phyloP scores from a whole-genome alignment of 2,329 filamentous ascomycete species.

The Pseudocercospora fijiensis region DNA sequence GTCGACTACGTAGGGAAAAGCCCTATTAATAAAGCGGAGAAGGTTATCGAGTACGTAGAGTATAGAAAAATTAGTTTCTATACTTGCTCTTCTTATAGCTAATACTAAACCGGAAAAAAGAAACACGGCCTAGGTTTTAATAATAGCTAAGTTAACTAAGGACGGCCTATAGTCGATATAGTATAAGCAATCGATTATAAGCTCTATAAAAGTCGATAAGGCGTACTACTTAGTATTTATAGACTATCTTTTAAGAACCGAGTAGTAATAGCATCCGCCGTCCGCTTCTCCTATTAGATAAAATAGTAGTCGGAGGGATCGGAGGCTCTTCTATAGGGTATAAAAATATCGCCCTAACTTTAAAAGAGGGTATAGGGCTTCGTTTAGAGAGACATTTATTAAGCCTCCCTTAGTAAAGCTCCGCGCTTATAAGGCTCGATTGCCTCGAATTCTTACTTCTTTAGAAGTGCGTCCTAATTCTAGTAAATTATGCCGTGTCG shows the following conservation, averaged over 20 bases:
- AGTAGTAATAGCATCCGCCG: no score
- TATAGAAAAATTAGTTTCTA: background rate
- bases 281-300: no score
- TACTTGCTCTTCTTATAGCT: background rate
- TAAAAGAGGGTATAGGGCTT: no score
- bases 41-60: slow-evolving; percentile 9
- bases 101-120: background rate
- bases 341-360: no score
- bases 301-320: no score
- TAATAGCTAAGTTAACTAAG: background rate
- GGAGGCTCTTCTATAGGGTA: no score
- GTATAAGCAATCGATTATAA: background rate
- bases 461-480: slow-evolving; percentile 46
- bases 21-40: slow-evolving; percentile 8
- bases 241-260: no score
- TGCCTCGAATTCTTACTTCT: slow-evolving; percentile 37
- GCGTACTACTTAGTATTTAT: background rate
- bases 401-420: slow-evolving; percentile 28
- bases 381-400: background rate
- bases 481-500: slow-evolving; percentile 52
- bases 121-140: background rate
- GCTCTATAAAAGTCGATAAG: background rate
- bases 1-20: slow-evolving; percentile 7
- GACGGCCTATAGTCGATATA: no score
- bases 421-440: slow-evolving; percentile 46